These are phyloP conservation scores for Saprolegnia parasitica DNA, from an alignment of 352 stramenopile genomes.

Conservation along the genomic window DNA sequence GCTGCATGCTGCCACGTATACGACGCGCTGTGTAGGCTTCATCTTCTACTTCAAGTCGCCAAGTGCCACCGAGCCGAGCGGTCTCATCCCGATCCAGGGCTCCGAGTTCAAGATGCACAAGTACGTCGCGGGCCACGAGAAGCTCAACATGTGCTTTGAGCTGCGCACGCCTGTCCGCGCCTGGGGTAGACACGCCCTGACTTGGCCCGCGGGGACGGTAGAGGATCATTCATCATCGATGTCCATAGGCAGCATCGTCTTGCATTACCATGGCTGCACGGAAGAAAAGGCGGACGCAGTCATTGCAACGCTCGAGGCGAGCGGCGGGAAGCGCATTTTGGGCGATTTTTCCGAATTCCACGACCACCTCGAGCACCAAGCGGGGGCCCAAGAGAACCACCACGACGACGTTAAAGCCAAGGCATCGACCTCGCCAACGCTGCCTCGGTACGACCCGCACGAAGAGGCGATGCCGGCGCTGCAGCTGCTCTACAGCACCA, in stretches of 20 bases:
- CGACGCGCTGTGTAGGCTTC: conserved; percentile 46
- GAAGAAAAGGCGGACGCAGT: conserved; percentile 42
- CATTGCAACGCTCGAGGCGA: conserved; percentile 48
- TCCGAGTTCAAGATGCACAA: conserved; percentile 68
- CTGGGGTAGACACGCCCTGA: conserved; percentile 42
- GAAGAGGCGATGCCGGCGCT: neutral
- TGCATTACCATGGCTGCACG: conserved; percentile 66
- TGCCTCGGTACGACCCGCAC: neutral
- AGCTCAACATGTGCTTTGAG: conserved; percentile 74
- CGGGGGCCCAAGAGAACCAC: neutral
- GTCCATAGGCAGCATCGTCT: conserved; percentile 55
- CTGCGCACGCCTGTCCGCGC: conserved; percentile 49
- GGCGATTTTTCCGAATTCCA: conserved; percentile 18
- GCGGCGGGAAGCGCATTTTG: conserved; percentile 36
- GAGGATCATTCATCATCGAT: too few relatives aligned
- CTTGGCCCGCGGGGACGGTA: neutral
- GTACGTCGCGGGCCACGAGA: conserved; percentile 53
- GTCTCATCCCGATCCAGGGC: conserved; percentile 55
- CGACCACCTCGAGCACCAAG: neutral
- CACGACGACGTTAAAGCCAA: neutral
- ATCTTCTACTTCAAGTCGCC: conserved; percentile 76
- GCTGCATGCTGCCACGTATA: neutral
- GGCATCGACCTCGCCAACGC: too few relatives aligned
- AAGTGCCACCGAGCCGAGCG: conserved; percentile 46
- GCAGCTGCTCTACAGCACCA: neutral